Evolutionary conservation across 2,329 filamentous ascomycete genomes (phyloP).

Genomic region (Diatrype stigma): DNA sequence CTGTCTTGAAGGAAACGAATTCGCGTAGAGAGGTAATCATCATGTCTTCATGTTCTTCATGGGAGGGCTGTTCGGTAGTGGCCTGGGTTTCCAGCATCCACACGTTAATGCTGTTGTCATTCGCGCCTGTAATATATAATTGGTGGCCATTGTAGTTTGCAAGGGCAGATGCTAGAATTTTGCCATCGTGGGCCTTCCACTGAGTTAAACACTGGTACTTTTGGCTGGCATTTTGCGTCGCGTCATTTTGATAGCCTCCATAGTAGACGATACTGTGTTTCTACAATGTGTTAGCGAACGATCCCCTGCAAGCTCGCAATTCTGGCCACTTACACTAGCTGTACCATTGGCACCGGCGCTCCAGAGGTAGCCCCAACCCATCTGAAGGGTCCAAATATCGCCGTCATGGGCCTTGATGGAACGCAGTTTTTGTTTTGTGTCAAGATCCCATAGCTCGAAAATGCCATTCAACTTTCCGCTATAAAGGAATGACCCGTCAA

Average conservation of each 20-base stretch:
- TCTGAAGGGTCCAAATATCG: conserved; percentile 81
- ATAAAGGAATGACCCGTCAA: conserved; percentile 90
- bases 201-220: conserved; percentile 76
- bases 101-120: conserved; percentile 82
- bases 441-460: conserved; percentile 94
- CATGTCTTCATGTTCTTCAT: conserved; percentile 45
- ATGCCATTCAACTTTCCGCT: conserved; percentile 83
- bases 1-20: conserved; percentile 87
- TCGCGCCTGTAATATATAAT: conserved; percentile 93
- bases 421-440: conserved; percentile 84
- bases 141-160: conserved; percentile 65
- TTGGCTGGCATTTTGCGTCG: conserved; percentile 59
- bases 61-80: conserved; percentile 28
- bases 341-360: conserved; percentile 87
- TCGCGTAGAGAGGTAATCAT: conserved; percentile 71
- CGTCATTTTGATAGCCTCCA: conserved; percentile 47
- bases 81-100: conserved; percentile 67
- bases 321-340: conserved; percentile 60
- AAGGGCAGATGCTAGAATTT: conserved; percentile 79
- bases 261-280: conserved; percentile 66
- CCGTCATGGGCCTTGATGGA: conserved; percentile 77
- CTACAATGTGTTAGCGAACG: conserved; percentile 29
- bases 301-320: neutral
- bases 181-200: conserved; percentile 81
- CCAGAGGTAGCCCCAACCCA: conserved; percentile 81